Base-by-base conservation (phyloP, 352 stramenopile genomes). In the Pythium volutum region DNA sequence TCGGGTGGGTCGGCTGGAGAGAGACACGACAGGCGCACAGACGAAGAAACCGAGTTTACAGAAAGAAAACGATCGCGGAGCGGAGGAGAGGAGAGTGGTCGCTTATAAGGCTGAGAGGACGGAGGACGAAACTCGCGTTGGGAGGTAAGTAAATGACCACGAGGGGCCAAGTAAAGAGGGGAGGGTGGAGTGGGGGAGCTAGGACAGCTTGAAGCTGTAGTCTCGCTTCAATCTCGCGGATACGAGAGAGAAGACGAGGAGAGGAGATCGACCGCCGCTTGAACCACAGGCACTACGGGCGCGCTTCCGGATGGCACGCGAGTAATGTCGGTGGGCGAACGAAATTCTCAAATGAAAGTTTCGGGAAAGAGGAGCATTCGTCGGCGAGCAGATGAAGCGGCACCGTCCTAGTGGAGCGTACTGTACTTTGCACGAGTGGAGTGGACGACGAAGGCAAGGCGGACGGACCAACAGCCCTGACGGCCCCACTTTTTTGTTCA, bases 291-390 rank as follows among this genome's bases (percentile, higher is more conserved):
- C 53, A 69, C 55, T 59, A 64, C 39, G 38, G 20, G 36, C 42
- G 43, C 49, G 59, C 59, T 66, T 66, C 59, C 50, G 42, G 41
- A 41, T 59, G 59, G 51, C 53, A 22, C 53, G 62, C 53, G 54
- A 55, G 48, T 36, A 53, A 62, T 53, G 48, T 64, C 62, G 57
- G 52, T 18, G 71, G 71, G 62, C 71, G 71, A 79, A 79, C 69
- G 71, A 79, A 76, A 76, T 79, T 79, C 71, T 75, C 69, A 61
- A 79, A 62, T 63, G 58, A 67, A 52, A 29, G 52, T 58, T 66
- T 49, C 31, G 49, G 29, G 59, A 39, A 36, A 60, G 46, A 63
- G 45, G 56, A 63, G 56, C 23, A 45, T 27, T 11, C 31, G n/a
- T n/a, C 31, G 31, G 20, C 18, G 46, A 38, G 34, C n/a, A n/a